Percentiles rank a stretch among this genome's conserved stretches.
These are phyloP conservation scores for Russula sp. DNA, from an alignment of 768 basidiomycete genomes.

Conservation along the genomic window DNA sequence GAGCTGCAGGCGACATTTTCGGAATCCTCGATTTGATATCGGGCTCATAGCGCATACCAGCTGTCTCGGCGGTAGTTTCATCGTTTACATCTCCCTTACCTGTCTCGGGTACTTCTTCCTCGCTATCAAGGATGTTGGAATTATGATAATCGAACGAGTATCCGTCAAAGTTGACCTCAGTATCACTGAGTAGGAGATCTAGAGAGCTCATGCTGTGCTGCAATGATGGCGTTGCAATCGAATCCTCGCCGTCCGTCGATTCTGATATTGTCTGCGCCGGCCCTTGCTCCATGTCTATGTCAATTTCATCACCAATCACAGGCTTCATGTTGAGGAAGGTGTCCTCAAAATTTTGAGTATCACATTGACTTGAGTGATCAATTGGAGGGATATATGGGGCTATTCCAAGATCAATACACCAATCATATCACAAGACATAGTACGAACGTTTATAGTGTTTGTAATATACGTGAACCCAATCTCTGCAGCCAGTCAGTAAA, in stretches of 20 bases:
- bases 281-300: slow-evolving; percentile 61
- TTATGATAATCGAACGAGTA: slow-evolving; percentile 87
- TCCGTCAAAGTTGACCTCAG: slow-evolving; percentile 79
- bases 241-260: slow-evolving; percentile 64
- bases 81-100: slow-evolving; percentile 28
- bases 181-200: slow-evolving; percentile 45
- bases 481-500: slow-evolving; percentile 39
- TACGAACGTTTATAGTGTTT: slow-evolving; percentile 85
- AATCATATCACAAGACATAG: slow-evolving; percentile 10
- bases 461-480: slow-evolving; percentile 90
- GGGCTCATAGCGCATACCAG: too few species aligned
- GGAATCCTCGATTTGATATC: too few species aligned
- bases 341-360: slow-evolving; percentile 97
- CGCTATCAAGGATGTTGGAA: slow-evolving; percentile 62
- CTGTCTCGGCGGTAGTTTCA: too few species aligned
- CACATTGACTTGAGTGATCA: slow-evolving; percentile 83
- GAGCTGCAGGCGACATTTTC: too few species aligned
- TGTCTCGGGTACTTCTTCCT: slow-evolving; percentile 35
- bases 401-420: slow-evolving; percentile 27
- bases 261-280: slow-evolving; percentile 59
- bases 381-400: slow-evolving; percentile 91
- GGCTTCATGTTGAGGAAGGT: slow-evolving; percentile 95
- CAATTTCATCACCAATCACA: slow-evolving; percentile 71
- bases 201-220: too few species aligned
- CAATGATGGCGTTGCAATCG: slow-evolving; percentile 58